Conservation (phyloP, 257 asterid species). For the Plantago elongata region DNA sequence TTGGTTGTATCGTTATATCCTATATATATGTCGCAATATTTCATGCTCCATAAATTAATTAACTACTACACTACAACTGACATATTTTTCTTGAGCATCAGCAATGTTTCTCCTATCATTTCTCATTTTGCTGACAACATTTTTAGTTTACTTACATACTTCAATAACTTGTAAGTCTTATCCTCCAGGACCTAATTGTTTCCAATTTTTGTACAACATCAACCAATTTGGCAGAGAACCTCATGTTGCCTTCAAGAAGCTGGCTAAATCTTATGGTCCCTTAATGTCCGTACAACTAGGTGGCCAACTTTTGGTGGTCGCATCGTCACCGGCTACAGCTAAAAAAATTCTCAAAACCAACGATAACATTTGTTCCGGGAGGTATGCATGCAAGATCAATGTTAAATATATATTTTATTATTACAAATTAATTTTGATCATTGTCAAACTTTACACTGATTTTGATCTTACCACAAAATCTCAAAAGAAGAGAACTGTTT, state of each 20-base stretch:
- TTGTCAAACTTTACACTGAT: no score
- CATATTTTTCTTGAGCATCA: no score
- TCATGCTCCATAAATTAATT: no score
- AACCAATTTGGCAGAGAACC: conserved; percentile 12
- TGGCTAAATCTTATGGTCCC: conserved; percentile 17
- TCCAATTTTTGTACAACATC: conserved; percentile 2
- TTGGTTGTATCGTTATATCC: no score
- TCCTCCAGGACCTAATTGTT: conserved; percentile 22
- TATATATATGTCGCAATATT: no score
- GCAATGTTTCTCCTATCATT: not conserved
- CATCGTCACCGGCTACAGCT: conserved; percentile 16
- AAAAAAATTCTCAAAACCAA: conserved; percentile 15
- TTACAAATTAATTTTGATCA: no score
- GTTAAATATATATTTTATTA: no score
- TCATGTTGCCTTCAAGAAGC: conserved; percentile 16
- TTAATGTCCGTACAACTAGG: conserved; percentile 17
- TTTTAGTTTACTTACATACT: not conserved
- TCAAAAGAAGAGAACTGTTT: no score
- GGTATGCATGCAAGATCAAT: not conserved
- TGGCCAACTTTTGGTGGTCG: conserved; percentile 2
- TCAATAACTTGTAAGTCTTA: not conserved
- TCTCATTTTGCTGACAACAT: not conserved
- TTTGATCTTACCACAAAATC: no score
- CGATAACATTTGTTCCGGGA: conserved; percentile 13
- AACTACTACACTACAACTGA: no score